phyloP scores from a whole-genome alignment of 2,329 filamentous ascomycete genomes.

The Xylariaceae sp. region DNA sequence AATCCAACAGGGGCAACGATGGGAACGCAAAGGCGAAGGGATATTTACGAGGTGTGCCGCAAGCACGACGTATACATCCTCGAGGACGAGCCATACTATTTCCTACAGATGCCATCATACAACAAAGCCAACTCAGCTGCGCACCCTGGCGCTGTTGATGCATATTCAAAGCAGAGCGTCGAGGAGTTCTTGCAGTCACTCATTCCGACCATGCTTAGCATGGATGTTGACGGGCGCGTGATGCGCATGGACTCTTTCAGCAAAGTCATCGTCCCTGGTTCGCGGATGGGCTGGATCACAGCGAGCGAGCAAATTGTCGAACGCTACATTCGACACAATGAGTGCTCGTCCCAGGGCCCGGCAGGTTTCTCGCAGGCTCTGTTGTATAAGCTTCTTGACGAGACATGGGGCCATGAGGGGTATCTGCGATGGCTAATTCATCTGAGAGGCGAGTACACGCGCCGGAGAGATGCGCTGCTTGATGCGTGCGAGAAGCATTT shows the following conservation, averaged over 20 bases:
- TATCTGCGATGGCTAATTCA: slow-evolving; percentile 90
- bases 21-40: slow-evolving; percentile 67
- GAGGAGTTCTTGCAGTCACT: slow-evolving; percentile 76
- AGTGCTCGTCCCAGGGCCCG: slow-evolving; percentile 84
- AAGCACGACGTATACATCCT: slow-evolving; percentile 87
- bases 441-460: slow-evolving; percentile 80
- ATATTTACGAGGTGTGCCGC: slow-evolving; percentile 77
- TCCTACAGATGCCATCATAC: slow-evolving; percentile 85
- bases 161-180: slow-evolving; percentile 45
- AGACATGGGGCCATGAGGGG: slow-evolving; percentile 90
- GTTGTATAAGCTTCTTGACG: slow-evolving; percentile 88
- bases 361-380: slow-evolving; percentile 83
- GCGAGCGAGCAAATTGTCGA: slow-evolving; percentile 84
- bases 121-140: slow-evolving; percentile 32
- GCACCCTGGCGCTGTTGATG: slow-evolving; percentile 14
- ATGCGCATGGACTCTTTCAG: slow-evolving; percentile 92
- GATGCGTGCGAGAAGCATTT: slow-evolving; percentile 80
- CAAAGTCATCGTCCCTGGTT: slow-evolving; percentile 85
- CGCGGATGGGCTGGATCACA: slow-evolving; percentile 86
- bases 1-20: slow-evolving; percentile 92
- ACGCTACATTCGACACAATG: slow-evolving; percentile 80
- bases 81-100: slow-evolving; percentile 96
- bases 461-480: slow-evolving; percentile 76
- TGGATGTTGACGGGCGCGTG: slow-evolving; percentile 87
- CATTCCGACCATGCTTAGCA: slow-evolving; percentile 75